Base-by-base conservation (phyloP, 331 rosid genomes). In the Dryas integrifolia region DNA sequence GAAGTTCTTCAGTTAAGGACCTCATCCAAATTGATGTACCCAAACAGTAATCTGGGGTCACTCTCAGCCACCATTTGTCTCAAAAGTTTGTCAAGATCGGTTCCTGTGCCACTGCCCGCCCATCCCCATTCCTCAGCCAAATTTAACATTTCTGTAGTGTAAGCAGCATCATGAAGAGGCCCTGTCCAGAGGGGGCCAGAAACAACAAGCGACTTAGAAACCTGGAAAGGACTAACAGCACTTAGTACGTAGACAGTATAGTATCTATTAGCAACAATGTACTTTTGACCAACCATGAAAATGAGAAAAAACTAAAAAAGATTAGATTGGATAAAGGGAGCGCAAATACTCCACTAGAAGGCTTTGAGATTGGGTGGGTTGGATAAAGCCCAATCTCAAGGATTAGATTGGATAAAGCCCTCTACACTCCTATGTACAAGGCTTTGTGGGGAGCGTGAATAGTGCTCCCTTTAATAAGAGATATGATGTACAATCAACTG, bases 141-240 rank as follows among this genome's bases (percentile, higher is more conserved):
- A 67, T 82, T 65, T 66, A 85, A 79, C 96, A 91, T 88, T 47
- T 89, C 92, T 72, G 65, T 77, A 13, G 88, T 82, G 81, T 77
- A 88, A 16, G 87, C 79, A n/a, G 88, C 81, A 60, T 86, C 80
- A 49, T 91, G 98, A 60, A 95, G 92, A 75, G 96, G 93, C 21
- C 98, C 98, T 7, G 96, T 89, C 98, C 98, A 95, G 65, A 91
- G 97, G 62, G 98, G 98, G 61, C 97, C 98, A 6, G 93, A 95
- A 74, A 95, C 92, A 78, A 83, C 79, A 1, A 88, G 76, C 10
- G 96, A 87, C 56, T 77, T 62, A 48, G 92, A 86, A 80, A 76
- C 90, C 97, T 86, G 80, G 64, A 74, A 82, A 74, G 66, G 15
- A 72, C 47, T 21, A 44, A 4, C 35, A 46, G 65, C 40, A 14